Evolutionary conservation across 495 filamentous ascomycete genomes (phyloP), one percentile per base, ranked within the genome.

Genomic region (Podospora anserina): DNA sequence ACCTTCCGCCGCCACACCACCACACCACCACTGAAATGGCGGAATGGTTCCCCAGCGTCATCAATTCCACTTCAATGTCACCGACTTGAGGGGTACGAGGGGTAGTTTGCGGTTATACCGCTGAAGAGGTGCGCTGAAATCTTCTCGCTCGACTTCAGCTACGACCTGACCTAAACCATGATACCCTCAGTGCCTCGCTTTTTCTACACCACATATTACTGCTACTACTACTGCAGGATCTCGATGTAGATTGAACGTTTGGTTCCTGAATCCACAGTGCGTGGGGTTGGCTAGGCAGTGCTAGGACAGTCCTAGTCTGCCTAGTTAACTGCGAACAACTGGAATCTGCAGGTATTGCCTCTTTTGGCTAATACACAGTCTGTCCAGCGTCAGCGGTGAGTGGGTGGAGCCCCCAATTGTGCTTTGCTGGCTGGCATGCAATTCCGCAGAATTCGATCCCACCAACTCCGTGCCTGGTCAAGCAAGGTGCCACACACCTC

Each of bases 361-460:
- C 26, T 61, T 61, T 7, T n/a, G 59, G 59, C 30, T 61, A 61
- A 6, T 4, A 28, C 26, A 18, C 20, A 49, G 39, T 49, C 59
- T 49, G 11, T 49, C 19, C 30, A 39, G 4, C 18, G 1, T 3
- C 11, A 63, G n/a, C 61, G 61, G 13, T 34, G 30, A 63, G 34
- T 39, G 61, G 11, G 27, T 28, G 61, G n/a, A 19, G 5, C 23
- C 23, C 55, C n/a, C 23, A 63, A 67, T 71, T 75, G 54, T 58
- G 71, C 65, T 67, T 69, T 66, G 57, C 53, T 56, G 66, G 28
- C 61, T 53, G 66, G 65, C 62, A 76, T 76, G 74, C 74, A 69
- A 76, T 76, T 76, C 69, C 69, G 67, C 58, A 71, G 39, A 76
- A 74, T 76, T 72, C 72, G 70, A 74, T 76, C 66, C 68, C 69